A percentile compares a stretch with the other conserved stretches of the same genome.
Evolutionary conservation across 805 yeast genomes (phyloP).

Genomic region (Candida boidinii): DNA sequence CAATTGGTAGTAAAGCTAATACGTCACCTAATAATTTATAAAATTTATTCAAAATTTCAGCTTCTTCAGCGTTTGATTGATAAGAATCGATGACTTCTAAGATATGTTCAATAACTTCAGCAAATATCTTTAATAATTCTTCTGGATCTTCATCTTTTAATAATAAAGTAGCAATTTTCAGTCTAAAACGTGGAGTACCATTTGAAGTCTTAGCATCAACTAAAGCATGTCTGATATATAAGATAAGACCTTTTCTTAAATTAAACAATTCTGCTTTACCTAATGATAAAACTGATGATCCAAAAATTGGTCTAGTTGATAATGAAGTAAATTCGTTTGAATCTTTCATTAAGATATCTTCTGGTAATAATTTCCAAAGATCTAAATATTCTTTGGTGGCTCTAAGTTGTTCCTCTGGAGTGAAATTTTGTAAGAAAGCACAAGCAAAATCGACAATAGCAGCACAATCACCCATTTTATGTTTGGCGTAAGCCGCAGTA

Average conservation of each 20-base stretch:
- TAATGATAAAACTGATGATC: conserved; percentile 47
- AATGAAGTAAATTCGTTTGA: conserved; percentile 28
- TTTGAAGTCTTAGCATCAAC: conserved; percentile 29
- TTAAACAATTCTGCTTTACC: conserved; percentile 36
- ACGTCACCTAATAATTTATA: conserved; percentile 53
- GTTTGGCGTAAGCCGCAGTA: conserved; percentile 41
- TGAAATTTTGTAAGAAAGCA: conserved; percentile 60
- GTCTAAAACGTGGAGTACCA: conserved; percentile 35
- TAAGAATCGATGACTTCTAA: conserved; percentile 31
- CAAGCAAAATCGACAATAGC: conserved; percentile 64
- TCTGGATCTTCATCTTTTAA: conserved; percentile 17
- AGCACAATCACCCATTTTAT: conserved; percentile 58
- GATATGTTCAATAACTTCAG: conserved; percentile 24
- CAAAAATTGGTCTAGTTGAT: conserved; percentile 51
- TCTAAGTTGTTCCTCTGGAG: conserved; percentile 56
- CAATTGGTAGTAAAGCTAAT: conserved; percentile 67
- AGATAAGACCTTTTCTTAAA: conserved; percentile 43
- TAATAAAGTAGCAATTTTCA: conserved; percentile 26
- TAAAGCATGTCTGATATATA: conserved; percentile 47
- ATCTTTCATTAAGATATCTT: conserved; percentile 28
- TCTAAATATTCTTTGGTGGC: conserved; percentile 43
- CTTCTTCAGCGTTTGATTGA: conserved; percentile 15
- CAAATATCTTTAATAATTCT: conserved; percentile 15
- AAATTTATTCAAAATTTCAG: conserved; percentile 31
- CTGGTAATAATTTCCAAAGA: conserved; percentile 43